Evolutionary conservation across 192 early-diverging fungal species (phyloP).

Genomic region (Rhizophagus clarus): DNA sequence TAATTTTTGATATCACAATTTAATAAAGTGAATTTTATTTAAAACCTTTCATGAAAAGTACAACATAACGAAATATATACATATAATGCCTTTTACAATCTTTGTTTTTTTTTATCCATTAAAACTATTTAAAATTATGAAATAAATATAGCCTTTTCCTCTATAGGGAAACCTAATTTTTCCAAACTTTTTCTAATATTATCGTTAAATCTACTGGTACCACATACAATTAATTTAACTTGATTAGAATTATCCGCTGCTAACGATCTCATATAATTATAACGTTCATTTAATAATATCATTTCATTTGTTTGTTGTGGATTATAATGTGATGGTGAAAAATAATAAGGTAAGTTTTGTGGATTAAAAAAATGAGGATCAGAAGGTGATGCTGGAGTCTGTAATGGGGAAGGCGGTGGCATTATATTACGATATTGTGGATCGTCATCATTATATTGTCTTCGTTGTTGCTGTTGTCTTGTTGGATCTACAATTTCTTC

Average conservation of each 20-base stretch:
- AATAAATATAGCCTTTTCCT: conserved; percentile 3
- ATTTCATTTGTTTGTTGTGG: background rate
- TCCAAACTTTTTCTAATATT: background rate
- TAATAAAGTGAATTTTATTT: too few species aligned
- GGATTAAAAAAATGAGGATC: background rate
- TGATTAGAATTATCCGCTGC: background rate
- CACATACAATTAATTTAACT: background rate
- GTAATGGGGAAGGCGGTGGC: background rate
- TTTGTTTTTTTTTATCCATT: too few species aligned
- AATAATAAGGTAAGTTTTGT: background rate
- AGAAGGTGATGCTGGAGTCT: background rate
- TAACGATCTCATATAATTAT: conserved; percentile 3
- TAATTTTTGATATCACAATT: too few species aligned
- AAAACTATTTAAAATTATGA: background rate
- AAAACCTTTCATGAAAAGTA: too few species aligned
- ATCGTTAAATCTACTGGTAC: background rate
- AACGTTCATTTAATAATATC: background rate
- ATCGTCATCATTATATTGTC: background rate
- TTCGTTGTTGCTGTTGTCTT: too few species aligned
- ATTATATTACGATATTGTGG: background rate
- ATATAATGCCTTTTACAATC: too few species aligned
- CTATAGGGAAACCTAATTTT: background rate
- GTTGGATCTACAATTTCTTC: background rate
- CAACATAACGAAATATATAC: too few species aligned
- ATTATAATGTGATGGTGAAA: background rate